Conservation (phyloP, 2,329 filamentous ascomycete species). For the Hymenoscyphus repandus region DNA sequence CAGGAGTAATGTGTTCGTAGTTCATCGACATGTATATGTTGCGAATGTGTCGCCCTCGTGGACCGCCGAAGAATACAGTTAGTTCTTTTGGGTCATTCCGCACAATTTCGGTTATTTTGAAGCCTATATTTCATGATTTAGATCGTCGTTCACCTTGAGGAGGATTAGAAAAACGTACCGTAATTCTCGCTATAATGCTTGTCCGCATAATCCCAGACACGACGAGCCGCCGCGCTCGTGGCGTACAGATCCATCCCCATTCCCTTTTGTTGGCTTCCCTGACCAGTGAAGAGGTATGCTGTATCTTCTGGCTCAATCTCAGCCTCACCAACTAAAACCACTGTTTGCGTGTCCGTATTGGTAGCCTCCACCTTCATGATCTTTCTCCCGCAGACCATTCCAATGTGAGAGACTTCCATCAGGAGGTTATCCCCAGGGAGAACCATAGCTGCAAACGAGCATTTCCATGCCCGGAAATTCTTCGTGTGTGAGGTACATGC, state of each 20-base stretch:
- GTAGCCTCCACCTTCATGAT: slow-evolving; percentile 31
- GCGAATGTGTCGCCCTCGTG: slow-evolving; percentile 4
- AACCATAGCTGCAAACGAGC: slow-evolving; percentile 25
- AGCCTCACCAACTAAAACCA: slow-evolving; percentile 34
- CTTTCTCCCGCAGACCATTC: slow-evolving; percentile 33
- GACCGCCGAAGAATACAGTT: slow-evolving; percentile 36
- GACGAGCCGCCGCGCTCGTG: slow-evolving; percentile 27
- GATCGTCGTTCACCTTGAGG: background rate
- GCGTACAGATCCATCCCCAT: slow-evolving; percentile 42
- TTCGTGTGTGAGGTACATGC: background rate
- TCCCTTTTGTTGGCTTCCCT: slow-evolving; percentile 34
- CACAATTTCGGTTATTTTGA: slow-evolving; percentile 34
- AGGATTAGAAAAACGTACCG: slow-evolving; percentile 21
- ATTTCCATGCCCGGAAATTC: background rate
- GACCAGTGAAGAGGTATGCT: slow-evolving; percentile 37
- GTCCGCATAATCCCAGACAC: slow-evolving; percentile 35
- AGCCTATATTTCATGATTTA: slow-evolving; percentile 17
- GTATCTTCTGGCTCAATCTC: slow-evolving; percentile 31
- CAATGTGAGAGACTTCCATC: slow-evolving; percentile 31
- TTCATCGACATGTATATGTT: slow-evolving; percentile 15
- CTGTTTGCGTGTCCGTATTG: slow-evolving; percentile 29
- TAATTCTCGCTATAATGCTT: slow-evolving; percentile 30
- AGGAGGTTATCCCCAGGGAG: slow-evolving; percentile 31
- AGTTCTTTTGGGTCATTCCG: slow-evolving; percentile 34
- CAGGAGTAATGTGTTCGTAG: background rate